Base-by-base conservation (phyloP, 2,329 filamentous ascomycete species). In the Alternaria rosae region DNA sequence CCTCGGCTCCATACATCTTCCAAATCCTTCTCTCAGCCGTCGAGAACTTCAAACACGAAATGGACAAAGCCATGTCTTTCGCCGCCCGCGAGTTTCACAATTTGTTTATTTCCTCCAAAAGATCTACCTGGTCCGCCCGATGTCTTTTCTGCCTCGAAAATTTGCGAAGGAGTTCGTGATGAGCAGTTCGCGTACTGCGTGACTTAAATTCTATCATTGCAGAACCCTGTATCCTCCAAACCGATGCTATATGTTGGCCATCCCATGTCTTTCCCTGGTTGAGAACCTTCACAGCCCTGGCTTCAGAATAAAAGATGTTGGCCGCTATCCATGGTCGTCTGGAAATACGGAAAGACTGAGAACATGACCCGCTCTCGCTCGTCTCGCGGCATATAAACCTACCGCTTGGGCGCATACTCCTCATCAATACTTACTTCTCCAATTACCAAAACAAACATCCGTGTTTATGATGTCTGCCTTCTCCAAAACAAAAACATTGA, bases 61-160 rank as follows among this genome's bases (percentile, higher is more conserved):
- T n/a, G n/a, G n/a, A n/a, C n/a, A n/a, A n/a, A n/a, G n/a, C n/a
- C n/a, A 38, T 38, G 32, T 38, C 8, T n/a, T n/a, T n/a, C 8
- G 0, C 32, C 1, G 15, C 2, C 15, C 2, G 15, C 3, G 32
- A 0, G 32, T 4, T 2, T 38, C 4, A 0, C 1, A n/a, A 38
- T 0, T 5, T 38, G n/a, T n/a, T 2, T 2, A n/a, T 7, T 35
- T n/a, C 15, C 15, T n/a, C 35, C 15, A 38, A 38, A 38, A 17
- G n/a, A 3, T 17, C 9, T 6, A 3, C 4, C 15, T 4, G 15
- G 15, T 38, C 2, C 35, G 15, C 15, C n/a, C 9, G 15, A 17
- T 38, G 35, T 38, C 8, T 17, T 17, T 8, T 17, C n/a, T 17
- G 32, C 5, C 2, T 35, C 32, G 15, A 35, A 35, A 35, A n/a